Percentiles rank a stretch among this genome's conserved stretches.
Conservation (phyloP, 805 yeast genomes). For the Wickerhamomyces hampshirensis region DNA sequence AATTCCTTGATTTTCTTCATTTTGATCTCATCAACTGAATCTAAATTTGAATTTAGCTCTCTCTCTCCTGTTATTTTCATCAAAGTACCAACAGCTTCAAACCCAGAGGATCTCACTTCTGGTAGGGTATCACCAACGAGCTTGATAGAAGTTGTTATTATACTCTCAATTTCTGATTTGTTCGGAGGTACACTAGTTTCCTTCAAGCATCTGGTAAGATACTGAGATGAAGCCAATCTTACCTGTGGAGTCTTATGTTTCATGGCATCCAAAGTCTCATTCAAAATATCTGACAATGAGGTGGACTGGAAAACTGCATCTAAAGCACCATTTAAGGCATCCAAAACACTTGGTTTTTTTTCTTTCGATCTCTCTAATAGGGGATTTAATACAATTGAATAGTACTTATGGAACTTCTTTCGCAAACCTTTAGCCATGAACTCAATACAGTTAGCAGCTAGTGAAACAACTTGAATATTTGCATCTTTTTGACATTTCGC, state of each 20-base stretch:
- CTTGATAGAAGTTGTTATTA: conserved; percentile 53
- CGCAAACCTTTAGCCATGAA: conserved; percentile 64
- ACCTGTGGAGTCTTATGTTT: conserved; percentile 81
- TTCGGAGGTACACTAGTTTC: conserved; percentile 45
- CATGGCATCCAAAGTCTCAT: conserved; percentile 54
- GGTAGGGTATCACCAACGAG: conserved; percentile 81
- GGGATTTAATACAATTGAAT: conserved; percentile 47
- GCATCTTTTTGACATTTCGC: conserved; percentile 83
- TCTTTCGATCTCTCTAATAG: conserved; percentile 83
- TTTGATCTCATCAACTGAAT: conserved; percentile 72
- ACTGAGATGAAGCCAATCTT: conserved; percentile 64
- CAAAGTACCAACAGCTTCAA: conserved; percentile 72
- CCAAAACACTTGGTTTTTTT: conserved; percentile 73
- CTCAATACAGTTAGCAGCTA: conserved; percentile 66
- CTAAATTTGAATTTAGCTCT: conserved; percentile 53
- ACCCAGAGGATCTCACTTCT: conserved; percentile 73
- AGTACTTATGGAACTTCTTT: conserved; percentile 49
- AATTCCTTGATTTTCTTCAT: conserved; percentile 61
- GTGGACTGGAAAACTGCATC: conserved; percentile 55
- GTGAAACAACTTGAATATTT: conserved; percentile 77
- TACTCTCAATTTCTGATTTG: conserved; percentile 47
- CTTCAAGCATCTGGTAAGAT: conserved; percentile 57
- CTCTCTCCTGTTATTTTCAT: conserved; percentile 81
- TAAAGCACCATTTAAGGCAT: conserved; percentile 61
- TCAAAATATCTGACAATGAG: conserved; percentile 51